Evolutionary conservation across 352 stramenopile genomes (phyloP).

Genomic region (Globisporangium perplexum): DNA sequence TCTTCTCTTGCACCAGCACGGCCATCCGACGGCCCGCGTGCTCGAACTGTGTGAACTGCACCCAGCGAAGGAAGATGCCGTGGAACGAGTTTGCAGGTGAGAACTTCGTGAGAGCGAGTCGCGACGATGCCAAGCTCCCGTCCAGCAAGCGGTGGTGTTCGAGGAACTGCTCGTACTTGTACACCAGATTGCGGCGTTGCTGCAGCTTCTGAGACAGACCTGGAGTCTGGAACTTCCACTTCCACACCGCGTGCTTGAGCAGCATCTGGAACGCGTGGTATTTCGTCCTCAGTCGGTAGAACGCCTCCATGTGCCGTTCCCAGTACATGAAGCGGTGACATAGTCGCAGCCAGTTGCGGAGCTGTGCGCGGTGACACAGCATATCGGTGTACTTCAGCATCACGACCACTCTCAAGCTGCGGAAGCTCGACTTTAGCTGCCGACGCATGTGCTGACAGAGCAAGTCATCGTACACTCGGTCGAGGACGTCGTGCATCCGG

Average conservation of each 20-base stretch:
- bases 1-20: constrained; percentile 21
- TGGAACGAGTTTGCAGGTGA: constrained; percentile 41
- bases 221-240: constrained; percentile 44
- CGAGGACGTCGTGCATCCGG: constrained; percentile 55
- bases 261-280: constrained; percentile 37
- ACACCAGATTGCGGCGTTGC: constrained; percentile 25
- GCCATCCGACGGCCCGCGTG: constrained; percentile 19
- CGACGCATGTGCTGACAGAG: constrained; percentile 29
- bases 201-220: constrained; percentile 29
- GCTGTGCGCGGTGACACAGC: constrained; percentile 36
- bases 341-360: constrained; percentile 60
- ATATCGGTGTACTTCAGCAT: constrained; percentile 41
- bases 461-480: constrained; percentile 53
- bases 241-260: constrained; percentile 38
- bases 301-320: constrained; percentile 32
- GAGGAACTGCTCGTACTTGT: constrained; percentile 38
- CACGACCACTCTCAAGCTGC: constrained; percentile 35
- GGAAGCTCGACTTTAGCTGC: constrained; percentile 52
- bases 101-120: constrained; percentile 29
- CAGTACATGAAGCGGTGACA: constrained; percentile 50
- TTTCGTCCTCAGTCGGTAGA: constrained; percentile 33
- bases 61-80: constrained; percentile 48
- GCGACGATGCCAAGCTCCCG: constrained; percentile 21
- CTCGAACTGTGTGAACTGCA: constrained; percentile 44
- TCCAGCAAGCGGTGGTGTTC: constrained; percentile 23